Evolutionary conservation across 1,284 basidiomycete genomes (phyloP), one percentile per base, ranked within the genome.

Genomic region (Mycena sp.): DNA sequence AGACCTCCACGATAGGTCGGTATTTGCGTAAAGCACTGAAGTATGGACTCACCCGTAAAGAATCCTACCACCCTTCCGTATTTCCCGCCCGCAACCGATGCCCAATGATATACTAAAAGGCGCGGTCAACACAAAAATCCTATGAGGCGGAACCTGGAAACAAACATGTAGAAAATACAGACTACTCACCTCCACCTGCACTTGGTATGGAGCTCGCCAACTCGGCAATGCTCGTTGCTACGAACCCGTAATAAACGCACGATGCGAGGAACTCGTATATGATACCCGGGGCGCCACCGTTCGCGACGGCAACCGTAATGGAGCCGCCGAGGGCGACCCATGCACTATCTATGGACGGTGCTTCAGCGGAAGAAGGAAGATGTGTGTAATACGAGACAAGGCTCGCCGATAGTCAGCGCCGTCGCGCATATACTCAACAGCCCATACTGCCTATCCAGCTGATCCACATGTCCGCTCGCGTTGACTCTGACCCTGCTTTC

Each of bases 121-220:
- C 23, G 32, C 28, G 23, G 32, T 59, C 23, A 52, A 41, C 48
- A 44, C 25, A 1, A 57, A 37, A 57, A 23, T 43, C 25, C 11
- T 58, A 40, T 32, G 28, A 40, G 37, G 55, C n/a, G 26, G 48
- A 58, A 50, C 23, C 16, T 43, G 38, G 49, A 50, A 52, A 35
- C n/a, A n/a, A n/a, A n/a, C 16, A 52, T 7, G 35, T 14, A 43
- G 32, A 48, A n/a, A 40, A 35, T 41, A 37, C 21, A 44, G 38
- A 53, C 37, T 43, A 51, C 53, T 52, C 46, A 56, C 60, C 60
- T 51, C 60, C 60, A 16, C 60, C 60, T 25, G 60, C 60, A 46
- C 60, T 62, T 25, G 60, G 60, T 55, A 62, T 62, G 46, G 60
- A 62, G 26, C 60, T 62, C 41, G 60, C 60, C 53, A 62, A 46